A percentile compares a stretch with the other conserved stretches of the same genome.
phyloP scores from a whole-genome alignment of 495 filamentous ascomycete genomes.

The Tuber magnatum region DNA sequence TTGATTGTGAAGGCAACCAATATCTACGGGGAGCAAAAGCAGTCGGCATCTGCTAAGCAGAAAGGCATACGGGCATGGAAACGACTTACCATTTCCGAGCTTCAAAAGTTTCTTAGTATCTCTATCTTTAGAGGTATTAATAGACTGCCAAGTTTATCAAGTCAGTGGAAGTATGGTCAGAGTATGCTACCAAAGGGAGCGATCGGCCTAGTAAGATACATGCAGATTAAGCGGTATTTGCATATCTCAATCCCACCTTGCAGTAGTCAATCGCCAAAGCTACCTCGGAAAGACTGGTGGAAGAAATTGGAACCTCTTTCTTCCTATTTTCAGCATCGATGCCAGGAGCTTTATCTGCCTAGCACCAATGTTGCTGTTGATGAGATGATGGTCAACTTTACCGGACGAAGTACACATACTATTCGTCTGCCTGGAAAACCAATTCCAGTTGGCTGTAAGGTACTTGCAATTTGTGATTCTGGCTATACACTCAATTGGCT shows the following conservation, averaged over 20 bases:
- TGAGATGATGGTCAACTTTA: constrained; percentile 20
- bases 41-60: not conserved
- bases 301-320: not conserved
- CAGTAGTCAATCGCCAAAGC: not conserved
- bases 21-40: not conserved
- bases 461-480: constrained; percentile 4
- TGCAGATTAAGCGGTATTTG: not conserved
- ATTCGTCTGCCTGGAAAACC: constrained; percentile 14
- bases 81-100: not conserved
- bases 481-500: not conserved
- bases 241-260: not conserved
- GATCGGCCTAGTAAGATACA: not conserved
- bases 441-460: constrained; percentile 19
- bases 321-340: not conserved
- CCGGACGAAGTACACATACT: constrained; percentile 8
- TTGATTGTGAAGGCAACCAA: not conserved
- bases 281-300: not conserved
- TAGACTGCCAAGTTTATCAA: not conserved
- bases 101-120: not conserved
- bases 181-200: not conserved
- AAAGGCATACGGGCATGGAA: not conserved
- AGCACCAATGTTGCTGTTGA: constrained; percentile 6
- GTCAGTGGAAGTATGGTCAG: not conserved
- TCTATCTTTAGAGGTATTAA: constrained; percentile 1
- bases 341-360: not conserved